These are phyloP conservation scores for Colletotrichum graminicola DNA, from an alignment of 2,329 filamentous ascomycete genomes.

Conservation along the genomic window DNA sequence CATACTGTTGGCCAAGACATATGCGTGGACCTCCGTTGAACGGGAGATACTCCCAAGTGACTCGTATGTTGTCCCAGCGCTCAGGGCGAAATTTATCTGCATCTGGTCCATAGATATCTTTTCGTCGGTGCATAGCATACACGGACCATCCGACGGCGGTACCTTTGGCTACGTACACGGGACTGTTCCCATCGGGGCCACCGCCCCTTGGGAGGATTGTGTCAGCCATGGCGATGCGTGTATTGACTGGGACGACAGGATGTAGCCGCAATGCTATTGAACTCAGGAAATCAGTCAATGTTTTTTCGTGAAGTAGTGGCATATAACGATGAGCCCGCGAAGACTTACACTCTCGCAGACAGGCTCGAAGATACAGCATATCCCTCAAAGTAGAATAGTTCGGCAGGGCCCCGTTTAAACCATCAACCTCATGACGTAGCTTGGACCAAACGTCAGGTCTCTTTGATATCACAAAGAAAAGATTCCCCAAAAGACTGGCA, in stretches of 20 bases:
- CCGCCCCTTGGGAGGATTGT: neutral
- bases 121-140: neutral
- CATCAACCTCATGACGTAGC: neutral
- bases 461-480: neutral
- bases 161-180: neutral
- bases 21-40: neutral
- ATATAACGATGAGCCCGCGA: neutral
- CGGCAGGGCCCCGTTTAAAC: neutral
- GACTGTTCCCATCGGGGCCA: neutral
- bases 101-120: neutral
- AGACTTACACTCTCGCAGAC: neutral
- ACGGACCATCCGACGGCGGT: neutral
- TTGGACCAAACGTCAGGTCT: neutral
- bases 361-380: neutral
- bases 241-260: neutral
- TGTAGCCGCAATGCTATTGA: neutral
- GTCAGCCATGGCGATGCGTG: neutral
- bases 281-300: neutral
- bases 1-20: neutral
- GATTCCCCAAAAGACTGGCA: neutral
- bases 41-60: neutral
- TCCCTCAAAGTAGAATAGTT: neutral
- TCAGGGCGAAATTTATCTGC: neutral
- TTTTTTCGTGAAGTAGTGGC: fast-evolving
- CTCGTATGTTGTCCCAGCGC: neutral